Evolutionary conservation across 148 eudicot genomes (phyloP).

Genomic region (Dianthus caryophyllus): DNA sequence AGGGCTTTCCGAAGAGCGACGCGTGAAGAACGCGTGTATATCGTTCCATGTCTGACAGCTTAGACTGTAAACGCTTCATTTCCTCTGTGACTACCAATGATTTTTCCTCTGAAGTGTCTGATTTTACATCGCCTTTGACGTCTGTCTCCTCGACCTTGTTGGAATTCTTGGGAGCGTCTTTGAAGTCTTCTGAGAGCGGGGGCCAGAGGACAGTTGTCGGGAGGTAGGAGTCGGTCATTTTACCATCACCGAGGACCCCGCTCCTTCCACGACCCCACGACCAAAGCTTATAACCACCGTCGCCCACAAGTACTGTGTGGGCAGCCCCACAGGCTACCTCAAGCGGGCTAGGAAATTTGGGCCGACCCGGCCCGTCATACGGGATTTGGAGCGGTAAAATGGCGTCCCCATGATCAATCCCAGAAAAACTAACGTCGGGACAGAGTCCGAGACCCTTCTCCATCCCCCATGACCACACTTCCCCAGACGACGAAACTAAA

Average conservation of each 20-base stretch:
- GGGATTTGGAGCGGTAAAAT: constrained; percentile 45
- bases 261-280: constrained; percentile 92
- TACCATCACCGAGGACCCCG: constrained; percentile 75
- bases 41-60: constrained; percentile 47
- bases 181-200: constrained; percentile 42
- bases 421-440: constrained; percentile 65
- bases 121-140: constrained; percentile 20
- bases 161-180: constrained; percentile 20
- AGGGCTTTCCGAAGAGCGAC: constrained; percentile 59
- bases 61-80: constrained; percentile 45
- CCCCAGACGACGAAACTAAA: constrained; percentile 68
- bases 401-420: constrained; percentile 68
- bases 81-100: constrained; percentile 46
- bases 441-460: constrained; percentile 84
- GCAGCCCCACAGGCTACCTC: constrained; percentile 85
- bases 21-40: constrained; percentile 76
- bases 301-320: constrained; percentile 68
- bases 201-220: constrained; percentile 73
- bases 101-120: constrained; percentile 37
- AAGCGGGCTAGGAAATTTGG: constrained; percentile 48
- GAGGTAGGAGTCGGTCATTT: constrained; percentile 36
- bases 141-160: constrained; percentile 26
- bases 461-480: constrained; percentile 98
- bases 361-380: constrained; percentile 33
- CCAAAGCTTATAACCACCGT: constrained; percentile 64